Evolutionary conservation across 495 filamentous ascomycete species (phyloP).

Genomic region (Penicillium parvum): DNA sequence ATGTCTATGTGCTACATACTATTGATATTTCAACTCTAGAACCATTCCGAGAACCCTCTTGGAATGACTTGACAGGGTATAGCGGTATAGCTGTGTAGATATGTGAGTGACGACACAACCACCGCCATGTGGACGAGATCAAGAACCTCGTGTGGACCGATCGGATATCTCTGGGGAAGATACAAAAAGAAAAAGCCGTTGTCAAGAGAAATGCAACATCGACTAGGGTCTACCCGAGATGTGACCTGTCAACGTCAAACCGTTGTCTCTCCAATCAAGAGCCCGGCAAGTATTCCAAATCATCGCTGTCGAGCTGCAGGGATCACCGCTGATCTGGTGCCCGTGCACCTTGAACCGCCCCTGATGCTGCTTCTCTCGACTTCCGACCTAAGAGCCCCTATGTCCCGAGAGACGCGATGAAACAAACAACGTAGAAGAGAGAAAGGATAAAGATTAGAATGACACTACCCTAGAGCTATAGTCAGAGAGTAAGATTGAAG

Average conservation of each 20-base stretch:
- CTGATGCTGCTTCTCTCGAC: not conserved
- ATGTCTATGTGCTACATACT: too few relatives aligned
- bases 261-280: slow-evolving; percentile 30
- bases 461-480: too few relatives aligned
- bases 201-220: slow-evolving; percentile 25
- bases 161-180: slow-evolving; percentile 22
- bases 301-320: slow-evolving; percentile 34
- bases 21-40: too few relatives aligned
- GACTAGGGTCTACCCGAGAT: slow-evolving; percentile 19
- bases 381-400: not conserved
- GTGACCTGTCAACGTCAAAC: slow-evolving; percentile 15
- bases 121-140: slow-evolving; percentile 15
- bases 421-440: too few relatives aligned
- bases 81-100: not conserved
- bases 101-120: not conserved
- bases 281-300: slow-evolving; percentile 39
- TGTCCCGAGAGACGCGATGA: not conserved
- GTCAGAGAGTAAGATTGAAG: slow-evolving; percentile 4
- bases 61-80: not conserved
- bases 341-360: slow-evolving; percentile 22
- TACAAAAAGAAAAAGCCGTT: slow-evolving; percentile 26
- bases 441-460: too few relatives aligned
- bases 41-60: too few relatives aligned
- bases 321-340: slow-evolving; percentile 26
- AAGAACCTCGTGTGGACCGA: slow-evolving; percentile 24